Percentiles rank a stretch among this genome's conserved stretches.
Evolutionary conservation across 345 rosid species (phyloP).

Genomic region (Diplotaxis tenuifolia): DNA sequence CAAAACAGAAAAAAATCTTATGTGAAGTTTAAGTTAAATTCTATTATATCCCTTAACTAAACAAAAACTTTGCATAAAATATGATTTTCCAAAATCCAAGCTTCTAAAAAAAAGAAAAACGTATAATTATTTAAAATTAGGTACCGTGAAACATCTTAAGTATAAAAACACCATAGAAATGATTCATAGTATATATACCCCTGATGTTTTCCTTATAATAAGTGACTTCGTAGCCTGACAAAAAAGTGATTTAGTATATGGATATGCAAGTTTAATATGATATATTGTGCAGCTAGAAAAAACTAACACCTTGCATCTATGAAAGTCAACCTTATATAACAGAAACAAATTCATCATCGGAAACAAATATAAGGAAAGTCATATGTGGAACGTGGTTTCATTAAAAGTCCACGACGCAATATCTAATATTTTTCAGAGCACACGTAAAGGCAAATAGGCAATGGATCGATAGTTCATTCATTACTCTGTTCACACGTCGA

Average conservation of each 20-base stretch:
- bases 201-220: neutral
- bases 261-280: neutral
- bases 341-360: neutral
- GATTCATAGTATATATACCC: neutral
- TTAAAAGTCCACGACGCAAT: constrained; percentile 32
- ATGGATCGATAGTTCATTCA: constrained; percentile 10
- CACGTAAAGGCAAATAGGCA: constrained; percentile 23
- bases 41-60: neutral
- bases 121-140: neutral
- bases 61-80: neutral
- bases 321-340: constrained; percentile 2
- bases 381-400: neutral
- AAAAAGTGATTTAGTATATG: too few relatives aligned
- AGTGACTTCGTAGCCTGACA: neutral
- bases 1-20: neutral
- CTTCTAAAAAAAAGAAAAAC: neutral
- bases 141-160: neutral
- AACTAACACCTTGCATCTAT: neutral
- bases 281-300: neutral
- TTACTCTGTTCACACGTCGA: constrained; percentile 31
- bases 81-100: neutral
- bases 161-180: neutral
- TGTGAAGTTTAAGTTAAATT: neutral
- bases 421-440: constrained; percentile 14
- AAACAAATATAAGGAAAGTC: neutral